These are phyloP conservation scores for Penicillium pancosmium DNA, from an alignment of 495 filamentous ascomycete species.

Conservation along the genomic window DNA sequence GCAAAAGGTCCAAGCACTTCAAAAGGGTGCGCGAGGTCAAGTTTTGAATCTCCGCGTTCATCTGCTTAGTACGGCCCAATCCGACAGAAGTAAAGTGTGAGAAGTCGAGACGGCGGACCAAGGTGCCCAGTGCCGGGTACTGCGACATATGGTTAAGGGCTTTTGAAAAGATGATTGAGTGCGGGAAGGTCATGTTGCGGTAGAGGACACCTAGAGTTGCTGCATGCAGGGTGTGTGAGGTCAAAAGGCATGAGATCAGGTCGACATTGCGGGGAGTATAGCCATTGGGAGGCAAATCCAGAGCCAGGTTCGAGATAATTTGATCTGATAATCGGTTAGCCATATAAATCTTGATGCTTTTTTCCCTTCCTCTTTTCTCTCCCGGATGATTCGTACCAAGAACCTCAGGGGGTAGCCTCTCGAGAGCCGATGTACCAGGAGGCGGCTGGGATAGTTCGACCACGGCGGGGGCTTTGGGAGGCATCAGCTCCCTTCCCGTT, in stretches of 20 bases:
- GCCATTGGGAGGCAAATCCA: conserved; percentile 78
- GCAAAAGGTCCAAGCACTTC: conserved; percentile 73
- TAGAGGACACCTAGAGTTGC: conserved; percentile 80
- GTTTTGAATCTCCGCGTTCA: conserved; percentile 80
- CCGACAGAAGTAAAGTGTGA: conserved; percentile 87
- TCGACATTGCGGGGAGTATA: conserved; percentile 81
- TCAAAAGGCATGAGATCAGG: conserved; percentile 74
- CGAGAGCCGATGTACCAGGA: conserved; percentile 52
- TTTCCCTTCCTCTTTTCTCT: neutral
- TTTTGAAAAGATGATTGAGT: conserved; percentile 85
- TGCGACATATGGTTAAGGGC: conserved; percentile 70
- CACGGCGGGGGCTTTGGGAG: conserved; percentile 32
- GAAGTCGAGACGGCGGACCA: conserved; percentile 83
- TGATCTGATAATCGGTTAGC: conserved; percentile 53
- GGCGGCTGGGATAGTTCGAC: conserved; percentile 31
- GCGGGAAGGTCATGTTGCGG: conserved; percentile 81
- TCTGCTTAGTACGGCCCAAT: conserved; percentile 76
- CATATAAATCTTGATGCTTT: neutral
- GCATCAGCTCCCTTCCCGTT: conserved; percentile 20
- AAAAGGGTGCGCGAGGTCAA: conserved; percentile 76
- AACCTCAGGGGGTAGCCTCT: conserved; percentile 70
- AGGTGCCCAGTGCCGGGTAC: conserved; percentile 72
- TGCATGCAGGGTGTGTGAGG: conserved; percentile 74
- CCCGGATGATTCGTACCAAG: conserved; percentile 58
- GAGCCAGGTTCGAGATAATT: conserved; percentile 73